Evolutionary conservation across 2,329 filamentous ascomycete species (phyloP).

Genomic region (Bimuria novae-zelandiae): DNA sequence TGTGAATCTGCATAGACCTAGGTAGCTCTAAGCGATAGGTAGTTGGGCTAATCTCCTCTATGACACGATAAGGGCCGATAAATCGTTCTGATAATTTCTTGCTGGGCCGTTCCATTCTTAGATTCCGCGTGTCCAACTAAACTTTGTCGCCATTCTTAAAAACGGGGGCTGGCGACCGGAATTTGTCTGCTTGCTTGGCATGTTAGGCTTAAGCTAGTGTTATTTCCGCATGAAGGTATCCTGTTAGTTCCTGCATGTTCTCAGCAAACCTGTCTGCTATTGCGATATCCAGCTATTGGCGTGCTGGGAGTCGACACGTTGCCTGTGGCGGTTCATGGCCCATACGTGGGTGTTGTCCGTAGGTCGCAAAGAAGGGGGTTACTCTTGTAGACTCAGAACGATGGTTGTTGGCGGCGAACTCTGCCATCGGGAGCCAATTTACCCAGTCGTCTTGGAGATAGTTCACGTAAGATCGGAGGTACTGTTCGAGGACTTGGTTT

Average conservation of each 20-base stretch:
- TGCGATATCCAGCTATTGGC: neutral
- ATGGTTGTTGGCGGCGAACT: neutral
- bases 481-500: constrained; percentile 1
- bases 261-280: neutral
- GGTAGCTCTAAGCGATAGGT: too few species aligned
- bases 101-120: neutral
- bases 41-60: too few species aligned
- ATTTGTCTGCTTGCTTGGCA: neutral
- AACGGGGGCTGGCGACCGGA: constrained; percentile 2
- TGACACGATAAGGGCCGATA: too few species aligned
- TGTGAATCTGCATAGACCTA: too few species aligned
- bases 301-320: too few species aligned
- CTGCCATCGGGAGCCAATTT: neutral
- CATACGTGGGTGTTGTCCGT: constrained; percentile 1
- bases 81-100: too few species aligned
- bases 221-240: neutral
- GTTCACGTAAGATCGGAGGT: neutral
- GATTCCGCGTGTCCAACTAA: neutral
- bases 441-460: constrained; percentile 2
- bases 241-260: constrained; percentile 1
- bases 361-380: constrained; percentile 2
- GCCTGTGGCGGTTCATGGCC: neutral
- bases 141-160: constrained; percentile 7
- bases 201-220: neutral
- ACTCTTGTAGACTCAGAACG: neutral